Conservation (phyloP, 169 alveolate species). For the Theileria annulata region DNA sequence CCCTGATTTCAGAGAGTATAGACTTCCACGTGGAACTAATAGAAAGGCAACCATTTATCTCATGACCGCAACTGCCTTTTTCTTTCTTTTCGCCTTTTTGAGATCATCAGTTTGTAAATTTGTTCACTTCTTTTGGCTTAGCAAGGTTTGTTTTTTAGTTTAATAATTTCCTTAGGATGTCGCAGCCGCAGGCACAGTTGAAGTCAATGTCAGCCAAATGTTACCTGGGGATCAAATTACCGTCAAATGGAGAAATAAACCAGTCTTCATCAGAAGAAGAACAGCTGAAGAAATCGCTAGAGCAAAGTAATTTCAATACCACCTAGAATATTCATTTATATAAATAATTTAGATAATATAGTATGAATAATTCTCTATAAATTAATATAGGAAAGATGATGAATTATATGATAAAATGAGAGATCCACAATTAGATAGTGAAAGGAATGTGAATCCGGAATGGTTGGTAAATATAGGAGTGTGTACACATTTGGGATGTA, state of each 20-base stretch:
- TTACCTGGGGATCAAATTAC: slow-evolving; percentile 81
- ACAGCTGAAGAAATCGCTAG: slow-evolving; percentile 81
- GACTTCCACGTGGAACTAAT: slow-evolving; percentile 80
- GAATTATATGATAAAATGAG: slow-evolving; percentile 78
- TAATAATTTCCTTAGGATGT: slow-evolving; percentile 41
- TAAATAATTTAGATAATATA: neutral
- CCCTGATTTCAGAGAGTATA: slow-evolving; percentile 84
- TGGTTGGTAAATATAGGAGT: slow-evolving; percentile 85
- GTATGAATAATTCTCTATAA: neutral
- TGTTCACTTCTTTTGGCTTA: slow-evolving; percentile 81
- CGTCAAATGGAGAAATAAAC: slow-evolving; percentile 85
- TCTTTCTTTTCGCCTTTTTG: slow-evolving; percentile 75
- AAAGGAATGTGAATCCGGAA: slow-evolving; percentile 81
- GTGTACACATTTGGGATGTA: slow-evolving; percentile 86
- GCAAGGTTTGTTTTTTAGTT: slow-evolving; percentile 50
- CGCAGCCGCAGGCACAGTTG: slow-evolving; percentile 82
- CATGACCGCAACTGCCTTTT: slow-evolving; percentile 76
- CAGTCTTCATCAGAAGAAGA: slow-evolving; percentile 81
- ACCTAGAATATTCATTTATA: too few relatives aligned
- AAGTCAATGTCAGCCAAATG: slow-evolving; percentile 80
- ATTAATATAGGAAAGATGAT: slow-evolving; percentile 75
- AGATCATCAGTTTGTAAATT: slow-evolving; percentile 78
- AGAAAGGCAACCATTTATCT: slow-evolving; percentile 82
- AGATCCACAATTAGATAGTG: slow-evolving; percentile 84
- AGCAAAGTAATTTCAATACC: slow-evolving; percentile 58